These are phyloP conservation scores for Talaromyces marneffei DNA, from an alignment of 2,329 filamentous ascomycete species.

Conservation along the genomic window DNA sequence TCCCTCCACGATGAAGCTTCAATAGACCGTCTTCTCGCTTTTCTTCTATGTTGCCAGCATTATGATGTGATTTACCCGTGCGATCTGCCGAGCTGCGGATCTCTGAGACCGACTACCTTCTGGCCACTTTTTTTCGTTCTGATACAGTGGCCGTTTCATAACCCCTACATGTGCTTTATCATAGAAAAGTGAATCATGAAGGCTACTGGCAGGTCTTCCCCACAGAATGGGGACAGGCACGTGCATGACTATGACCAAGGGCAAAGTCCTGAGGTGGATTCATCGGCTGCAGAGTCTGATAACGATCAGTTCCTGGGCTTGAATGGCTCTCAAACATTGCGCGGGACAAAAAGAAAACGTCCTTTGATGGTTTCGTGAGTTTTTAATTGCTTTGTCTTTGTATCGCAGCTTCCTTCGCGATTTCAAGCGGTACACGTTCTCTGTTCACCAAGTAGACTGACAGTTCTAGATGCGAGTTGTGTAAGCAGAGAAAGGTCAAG, in stretches of 20 bases:
- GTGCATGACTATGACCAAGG: conserved; percentile 23
- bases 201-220: conserved; percentile 19
- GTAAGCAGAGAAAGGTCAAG: conserved; percentile 43
- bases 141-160: background rate
- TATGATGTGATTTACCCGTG: background rate
- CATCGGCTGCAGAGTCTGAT: conserved; percentile 32
- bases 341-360: conserved; percentile 32
- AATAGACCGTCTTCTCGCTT: too few relatives aligned
- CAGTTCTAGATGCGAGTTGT: conserved; percentile 36
- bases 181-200: conserved; percentile 18
- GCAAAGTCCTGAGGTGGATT: conserved; percentile 30
- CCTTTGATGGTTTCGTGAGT: conserved; percentile 37
- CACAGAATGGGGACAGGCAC: conserved; percentile 20
- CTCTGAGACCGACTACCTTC: background rate
- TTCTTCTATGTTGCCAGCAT: too few relatives aligned
- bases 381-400: background rate
- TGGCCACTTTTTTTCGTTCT: background rate
- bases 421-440: background rate
- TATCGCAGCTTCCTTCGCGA: background rate
- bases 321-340: conserved; percentile 25
- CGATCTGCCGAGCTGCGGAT: background rate
- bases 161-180: background rate
- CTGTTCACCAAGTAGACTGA: conserved; percentile 18
- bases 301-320: conserved; percentile 22
- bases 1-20: background rate